Base-by-base conservation (phyloP, 768 basidiomycete genomes). In the Podaxis sp. region DNA sequence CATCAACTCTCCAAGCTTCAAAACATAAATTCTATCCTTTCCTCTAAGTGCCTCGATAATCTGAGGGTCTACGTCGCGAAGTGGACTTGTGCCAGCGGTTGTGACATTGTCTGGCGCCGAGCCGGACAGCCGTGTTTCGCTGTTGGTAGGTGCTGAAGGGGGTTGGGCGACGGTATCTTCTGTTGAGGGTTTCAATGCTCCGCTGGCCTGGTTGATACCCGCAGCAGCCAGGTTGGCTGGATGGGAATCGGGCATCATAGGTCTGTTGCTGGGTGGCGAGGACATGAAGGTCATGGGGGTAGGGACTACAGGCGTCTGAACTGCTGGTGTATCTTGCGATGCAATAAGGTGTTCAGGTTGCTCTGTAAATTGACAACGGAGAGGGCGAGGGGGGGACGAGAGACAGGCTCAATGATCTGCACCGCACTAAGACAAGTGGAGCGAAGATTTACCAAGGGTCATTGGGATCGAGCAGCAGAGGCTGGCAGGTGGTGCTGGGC, bases 1-100 rank as follows among this genome's bases (percentile, higher is more conserved):
- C 84, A 94, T 90, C 65, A 77, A 79, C 76, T 94, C 93, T 61
- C 90, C 92, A n/a, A 94, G 82, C 78, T 90, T 93, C 67, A 94
- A 77, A 50, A 94, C 91, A 72, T 87, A 94, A 63, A 94, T 80
- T 69, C 92, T 82, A 73, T 94, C 92, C 77, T 94, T 94, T 80
- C 87, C 88, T 73, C 80, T 85, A 64, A 94, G 88, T 21, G 93
- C 92, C 71, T 94, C 91, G 67, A 93, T 68, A 67, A 94, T 91
- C 72, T 89, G 87, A 9, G 84, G 80, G 77, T 93, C 91, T 64
- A 86, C 83, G 62, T 90, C 90, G 56, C 55, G 47, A 36, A 40
- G 59, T 40, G 56, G 55, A 25, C 46, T 37, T 42, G 63, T 5
- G 42, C 28, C 16, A 50, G 57, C 25, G 32, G 61, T 14, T 35